Base-by-base conservation (phyloP, 208 protist species). In the Trichomonas vaginalis region DNA sequence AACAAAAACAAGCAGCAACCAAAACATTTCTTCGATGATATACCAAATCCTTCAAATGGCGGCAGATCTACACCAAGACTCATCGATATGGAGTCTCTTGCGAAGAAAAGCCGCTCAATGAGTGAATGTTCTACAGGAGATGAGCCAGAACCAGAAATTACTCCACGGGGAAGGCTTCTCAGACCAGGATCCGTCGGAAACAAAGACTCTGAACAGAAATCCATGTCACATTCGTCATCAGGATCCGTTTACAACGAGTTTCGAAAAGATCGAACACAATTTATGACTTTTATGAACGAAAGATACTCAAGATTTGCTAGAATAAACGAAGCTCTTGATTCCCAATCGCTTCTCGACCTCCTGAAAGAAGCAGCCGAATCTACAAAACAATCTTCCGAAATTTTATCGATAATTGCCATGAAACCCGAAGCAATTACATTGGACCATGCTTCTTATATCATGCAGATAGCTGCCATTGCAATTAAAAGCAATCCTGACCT, bases 241-340 rank as follows among this genome's bases (percentile, higher is more conserved):
- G 42, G 40, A n/a, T 0, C 0, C 32, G 82, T 92, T 51, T 92
- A 35, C 27, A 48, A 48, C 1, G 45, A 48, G 17, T 92, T 92
- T 51, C 40, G 86, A 51, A 48, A 51, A 15, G 17, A n/a, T 2
- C 8, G 45, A 51, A 40, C 45, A 15, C 23, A 9, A 27, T 92
- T 51, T 47, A 92, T 92, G 86, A 48, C 86, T n/a, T 39, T 9
- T n/a, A 92, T 92, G 45, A 92, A 92, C 37, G 86, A 92, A 39
- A 92, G 45, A 92, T 92, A 49, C 37, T 48, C 86, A 39, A 48
- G 45, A 56, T 32, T 92, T 21, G 37, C 45, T 0, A 23, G 86
- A 39, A 92, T 92, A 17, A 92, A 92, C 17, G 86, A 92, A 14
- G 17, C n/a, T 0, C 27, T 92, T 12, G 10, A 92, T n/a, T 23